Base-by-base conservation (phyloP, 441 rosid species). In the Pelargonium cotyledonis region DNA sequence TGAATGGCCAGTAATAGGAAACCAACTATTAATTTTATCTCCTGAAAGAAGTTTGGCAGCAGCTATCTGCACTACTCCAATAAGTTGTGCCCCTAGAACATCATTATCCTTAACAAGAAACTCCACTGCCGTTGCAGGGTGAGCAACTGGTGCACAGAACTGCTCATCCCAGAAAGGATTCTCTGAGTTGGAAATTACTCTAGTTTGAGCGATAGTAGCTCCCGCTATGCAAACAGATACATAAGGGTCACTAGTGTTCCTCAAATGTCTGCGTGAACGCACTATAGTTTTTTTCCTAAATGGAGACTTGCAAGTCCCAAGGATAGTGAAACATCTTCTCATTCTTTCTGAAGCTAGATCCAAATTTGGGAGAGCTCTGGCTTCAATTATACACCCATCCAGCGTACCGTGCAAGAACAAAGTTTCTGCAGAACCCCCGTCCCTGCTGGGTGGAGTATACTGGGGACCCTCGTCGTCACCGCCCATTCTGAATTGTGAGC, bases 61-160 rank as follows among this genome's bases (percentile, higher is more conserved):
- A 0, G 86, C 68, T 6, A 91, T 80, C 31, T 85, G 87, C 66
- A 88, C 90, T 1, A 75, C 83, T 6, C 94, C 92, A 4, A 88
- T 88, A 67, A 84, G 86, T 76, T 91, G 87, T 6, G 91, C 95
- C 26, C 94, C 97, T n/a, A 89, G 85, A 67, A 85, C 78, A 57
- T 91, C 96, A 55, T 90, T 91, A 64, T 91, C 97, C 77, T 91
- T 91, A 4, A 91, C 97, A 67, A 80, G 84, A 71, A 91, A 88
- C 73, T 85, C 88, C 8, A 89, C 76, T 21, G 86, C 86, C 4
- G 65, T 74, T 18, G 80, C 85, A 19, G 84, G 86, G 71, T 91
- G 97, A 11, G 92, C 90, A 38, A 91, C 87, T 0, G 88, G 92
- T 43, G 88, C 88, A 26, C 75, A 66, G 43, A 86, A 89, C 67